phyloP scores from a whole-genome alignment of 2,329 filamentous ascomycete genomes.

The Aspergillus phoenicis region DNA sequence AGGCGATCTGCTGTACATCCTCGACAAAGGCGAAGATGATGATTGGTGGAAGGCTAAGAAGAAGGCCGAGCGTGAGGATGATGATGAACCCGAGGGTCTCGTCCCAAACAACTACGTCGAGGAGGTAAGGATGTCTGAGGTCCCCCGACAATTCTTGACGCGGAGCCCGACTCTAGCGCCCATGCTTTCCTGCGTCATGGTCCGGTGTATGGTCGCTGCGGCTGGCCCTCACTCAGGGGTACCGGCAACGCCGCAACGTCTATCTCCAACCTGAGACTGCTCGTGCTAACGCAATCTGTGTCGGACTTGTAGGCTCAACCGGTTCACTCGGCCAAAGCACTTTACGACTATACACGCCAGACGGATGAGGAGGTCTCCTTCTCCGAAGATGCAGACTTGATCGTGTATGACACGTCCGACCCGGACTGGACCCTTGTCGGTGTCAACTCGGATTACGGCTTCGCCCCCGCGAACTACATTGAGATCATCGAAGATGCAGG shows the following conservation, averaged over 20 bases:
- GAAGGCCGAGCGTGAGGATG: slow-evolving; percentile 77
- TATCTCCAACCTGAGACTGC: background rate
- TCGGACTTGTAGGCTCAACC: slow-evolving; percentile 60
- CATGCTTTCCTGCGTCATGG: background rate
- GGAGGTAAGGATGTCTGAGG: slow-evolving; percentile 63
- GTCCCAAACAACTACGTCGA: slow-evolving; percentile 95
- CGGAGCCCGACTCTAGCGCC: background rate
- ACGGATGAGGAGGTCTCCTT: slow-evolving; percentile 98
- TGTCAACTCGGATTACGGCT: slow-evolving; percentile 81
- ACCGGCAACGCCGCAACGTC: slow-evolving; percentile 11
- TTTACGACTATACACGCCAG: slow-evolving; percentile 97
- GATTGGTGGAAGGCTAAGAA: slow-evolving; percentile 98
- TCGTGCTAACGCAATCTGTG: slow-evolving; percentile 12
- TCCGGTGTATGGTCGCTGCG: background rate
- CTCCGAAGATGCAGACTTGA: slow-evolving; percentile 78
- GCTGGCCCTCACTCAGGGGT: slow-evolving; percentile 20
- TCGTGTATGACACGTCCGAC: slow-evolving; percentile 87
- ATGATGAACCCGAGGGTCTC: slow-evolving; percentile 86
- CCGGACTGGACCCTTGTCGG: slow-evolving; percentile 97
- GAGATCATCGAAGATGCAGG: slow-evolving; percentile 62
- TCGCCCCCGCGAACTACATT: slow-evolving; percentile 95
- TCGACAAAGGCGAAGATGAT: slow-evolving; percentile 77
- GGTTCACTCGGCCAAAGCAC: slow-evolving; percentile 74
- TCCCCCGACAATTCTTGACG: background rate
- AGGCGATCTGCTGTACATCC: slow-evolving; percentile 83